Percentiles rank a stretch among this genome's conserved stretches.
phyloP scores from a whole-genome alignment of 1,139 yeast genomes.

The Fermentozyma sake region DNA sequence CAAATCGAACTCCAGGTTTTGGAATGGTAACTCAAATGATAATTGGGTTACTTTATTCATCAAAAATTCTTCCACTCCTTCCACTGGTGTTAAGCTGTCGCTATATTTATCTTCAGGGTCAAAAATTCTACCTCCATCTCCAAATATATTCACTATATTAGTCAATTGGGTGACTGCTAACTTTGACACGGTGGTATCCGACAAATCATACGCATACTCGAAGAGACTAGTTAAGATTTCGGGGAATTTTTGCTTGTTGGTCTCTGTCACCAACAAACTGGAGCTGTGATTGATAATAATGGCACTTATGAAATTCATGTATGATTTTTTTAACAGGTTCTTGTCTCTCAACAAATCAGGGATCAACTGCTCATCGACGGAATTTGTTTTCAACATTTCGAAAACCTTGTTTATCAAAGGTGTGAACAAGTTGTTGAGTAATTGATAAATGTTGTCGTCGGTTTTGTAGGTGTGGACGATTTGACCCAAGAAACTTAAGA shows the following conservation, averaged over 20 bases:
- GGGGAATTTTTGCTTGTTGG: constrained; percentile 61
- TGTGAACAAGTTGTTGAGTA: constrained; percentile 66
- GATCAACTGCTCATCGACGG: constrained; percentile 15
- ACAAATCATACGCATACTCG: constrained; percentile 58
- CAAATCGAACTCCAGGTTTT: constrained; percentile 57
- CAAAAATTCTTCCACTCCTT: constrained; percentile 67
- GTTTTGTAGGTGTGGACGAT: constrained; percentile 71
- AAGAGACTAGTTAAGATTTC: constrained; percentile 61
- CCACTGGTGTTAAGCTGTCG: constrained; percentile 51
- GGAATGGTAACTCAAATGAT: constrained; percentile 76
- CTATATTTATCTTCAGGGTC: constrained; percentile 54
- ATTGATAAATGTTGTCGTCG: constrained; percentile 64
- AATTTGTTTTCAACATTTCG: constrained; percentile 36
- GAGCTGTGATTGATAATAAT: constrained; percentile 75
- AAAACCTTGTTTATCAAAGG: constrained; percentile 72
- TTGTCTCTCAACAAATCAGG: constrained; percentile 58
- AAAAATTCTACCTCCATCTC: constrained; percentile 53
- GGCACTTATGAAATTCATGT: constrained; percentile 63
- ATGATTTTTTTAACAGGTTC: constrained; percentile 60
- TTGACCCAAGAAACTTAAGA: constrained; percentile 83
- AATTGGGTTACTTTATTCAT: constrained; percentile 66
- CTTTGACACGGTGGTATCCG: constrained; percentile 56
- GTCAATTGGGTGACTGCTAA: constrained; percentile 66
- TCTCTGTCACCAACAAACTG: constrained; percentile 66
- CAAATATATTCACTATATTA: constrained; percentile 64